A percentile compares a stretch with the other conserved stretches of the same genome.
Evolutionary conservation across 2,329 filamentous ascomycete species (phyloP).

Genomic region (Alternaria panax): DNA sequence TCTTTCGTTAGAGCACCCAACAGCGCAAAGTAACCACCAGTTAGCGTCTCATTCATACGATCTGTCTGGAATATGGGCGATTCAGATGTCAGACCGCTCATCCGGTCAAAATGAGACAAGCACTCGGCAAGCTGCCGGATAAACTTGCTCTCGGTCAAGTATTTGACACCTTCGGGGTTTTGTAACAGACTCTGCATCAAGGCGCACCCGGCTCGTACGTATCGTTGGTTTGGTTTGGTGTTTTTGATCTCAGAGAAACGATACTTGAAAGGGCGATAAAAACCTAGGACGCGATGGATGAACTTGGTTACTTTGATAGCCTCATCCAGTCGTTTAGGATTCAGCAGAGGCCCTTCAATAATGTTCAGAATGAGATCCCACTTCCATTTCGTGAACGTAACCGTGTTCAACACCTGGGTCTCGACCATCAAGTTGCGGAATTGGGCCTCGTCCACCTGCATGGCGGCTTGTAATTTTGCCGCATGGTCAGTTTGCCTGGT

Average conservation of each 20-base stretch:
- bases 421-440: constrained; percentile 73
- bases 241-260: constrained; percentile 90
- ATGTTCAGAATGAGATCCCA: constrained; percentile 92
- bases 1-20: constrained; percentile 87
- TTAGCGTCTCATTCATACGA: constrained; percentile 84
- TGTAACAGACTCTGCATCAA: constrained; percentile 87
- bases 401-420: constrained; percentile 84
- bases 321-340: constrained; percentile 90
- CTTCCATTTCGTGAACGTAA: constrained; percentile 95
- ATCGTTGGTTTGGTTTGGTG: constrained; percentile 91
- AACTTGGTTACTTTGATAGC: constrained; percentile 96
- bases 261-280: constrained; percentile 96
- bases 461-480: constrained; percentile 63
- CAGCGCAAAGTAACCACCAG: constrained; percentile 92
- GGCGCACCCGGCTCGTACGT: constrained; percentile 87
- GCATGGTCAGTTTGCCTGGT: constrained; percentile 53
- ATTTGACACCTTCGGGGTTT: constrained; percentile 82
- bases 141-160: constrained; percentile 89
- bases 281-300: constrained; percentile 91
- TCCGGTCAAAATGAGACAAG: constrained; percentile 90
- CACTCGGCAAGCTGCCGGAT: constrained; percentile 94
- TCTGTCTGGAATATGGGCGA: constrained; percentile 89
- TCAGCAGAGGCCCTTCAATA: constrained; percentile 90
- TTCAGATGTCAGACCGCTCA: constrained; percentile 75
- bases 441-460: constrained; percentile 68